Evolutionary conservation across 208 protist species (phyloP).

Genomic region (Phytomonas serpens): DNA sequence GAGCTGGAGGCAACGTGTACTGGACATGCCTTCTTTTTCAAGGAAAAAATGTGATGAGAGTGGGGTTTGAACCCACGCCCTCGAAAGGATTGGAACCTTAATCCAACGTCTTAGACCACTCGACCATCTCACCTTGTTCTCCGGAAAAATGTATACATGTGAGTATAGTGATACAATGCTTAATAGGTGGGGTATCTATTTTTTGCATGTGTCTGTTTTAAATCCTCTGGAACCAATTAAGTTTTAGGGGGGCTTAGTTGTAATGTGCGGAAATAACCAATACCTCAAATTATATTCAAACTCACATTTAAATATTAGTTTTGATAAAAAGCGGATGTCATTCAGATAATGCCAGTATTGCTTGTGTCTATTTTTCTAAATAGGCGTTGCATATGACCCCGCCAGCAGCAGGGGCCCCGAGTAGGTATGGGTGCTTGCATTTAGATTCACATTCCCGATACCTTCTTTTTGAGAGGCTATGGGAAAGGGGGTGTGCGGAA

Average conservation of each 20-base stretch:
- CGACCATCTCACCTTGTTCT: constrained; percentile 28
- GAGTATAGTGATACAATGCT: too few relatives aligned
- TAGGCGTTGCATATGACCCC: too few relatives aligned
- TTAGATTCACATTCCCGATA: not conserved
- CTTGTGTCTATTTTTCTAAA: constrained; percentile 1
- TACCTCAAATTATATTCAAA: too few relatives aligned
- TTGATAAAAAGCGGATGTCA: too few relatives aligned
- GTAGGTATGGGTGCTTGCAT: too few relatives aligned
- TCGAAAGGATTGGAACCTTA: constrained; percentile 51
- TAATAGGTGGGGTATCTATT: too few relatives aligned
- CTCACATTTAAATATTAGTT: too few relatives aligned
- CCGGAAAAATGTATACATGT: not conserved
- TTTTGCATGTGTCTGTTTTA: constrained; percentile 3
- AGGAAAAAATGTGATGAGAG: constrained; percentile 31
- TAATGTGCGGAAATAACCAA: too few relatives aligned
- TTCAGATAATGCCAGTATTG: constrained; percentile 4
- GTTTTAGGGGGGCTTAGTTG: too few relatives aligned
- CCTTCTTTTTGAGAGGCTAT: not conserved
- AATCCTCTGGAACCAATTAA: too few relatives aligned
- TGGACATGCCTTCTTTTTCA: too few relatives aligned
- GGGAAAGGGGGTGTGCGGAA: not conserved
- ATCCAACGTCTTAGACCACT: constrained; percentile 48
- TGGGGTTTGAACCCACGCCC: constrained; percentile 46
- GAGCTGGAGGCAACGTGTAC: not conserved
- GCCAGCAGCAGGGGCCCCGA: too few relatives aligned